Base-by-base conservation (phyloP, 2,329 filamentous ascomycete species). In the Bipolaris oryzae region DNA sequence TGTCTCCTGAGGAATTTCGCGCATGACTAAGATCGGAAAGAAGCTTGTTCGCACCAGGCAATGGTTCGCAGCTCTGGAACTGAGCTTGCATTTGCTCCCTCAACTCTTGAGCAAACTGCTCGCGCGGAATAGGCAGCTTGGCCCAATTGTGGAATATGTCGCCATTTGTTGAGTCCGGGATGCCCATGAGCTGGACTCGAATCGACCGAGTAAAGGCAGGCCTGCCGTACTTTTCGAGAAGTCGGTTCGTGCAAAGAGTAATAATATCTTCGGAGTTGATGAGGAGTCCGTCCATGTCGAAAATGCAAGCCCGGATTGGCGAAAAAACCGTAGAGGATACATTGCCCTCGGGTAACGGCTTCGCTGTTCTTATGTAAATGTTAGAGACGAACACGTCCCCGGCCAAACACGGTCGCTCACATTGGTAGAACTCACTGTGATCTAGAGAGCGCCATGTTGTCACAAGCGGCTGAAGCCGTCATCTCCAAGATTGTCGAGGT, bases 201-300 rank as follows among this genome's bases (percentile, higher is more conserved):
- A 55, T 55, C 21, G 52, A 39, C 10, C 52, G 44, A 39, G 52
- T 48, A 39, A 48, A 48, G 45, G 44, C 43, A 42, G 52, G 52
- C 43, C 44, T 48, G 16, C 35, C 52, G 37, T 72, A 67, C 37
- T 50, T 50, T 3, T 50, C 34, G 34, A 50, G 47, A 50, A 50
- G 47, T 50, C 35, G 47, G 47, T 50, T 50, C 47, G 47, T 50
- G 47, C 47, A 38, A 23, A 39, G 50, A 44, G 41, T 53, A 53
- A 39, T 39, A 13, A 72, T 69, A 57, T 74, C 71, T 60, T 74
- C 71, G 43, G 71, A 66, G 56, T 74, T 70, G 57, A 74, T 66
- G 49, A 74, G 69, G n/a, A 71, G 62, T 1, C 72, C 71, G 42
- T 74, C 72, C 58, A 74, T 59, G 59, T 74, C 23, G 23, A 25